Base-by-base conservation (phyloP, 2,329 filamentous ascomycete genomes). In the Sphaceloma murrayae region DNA sequence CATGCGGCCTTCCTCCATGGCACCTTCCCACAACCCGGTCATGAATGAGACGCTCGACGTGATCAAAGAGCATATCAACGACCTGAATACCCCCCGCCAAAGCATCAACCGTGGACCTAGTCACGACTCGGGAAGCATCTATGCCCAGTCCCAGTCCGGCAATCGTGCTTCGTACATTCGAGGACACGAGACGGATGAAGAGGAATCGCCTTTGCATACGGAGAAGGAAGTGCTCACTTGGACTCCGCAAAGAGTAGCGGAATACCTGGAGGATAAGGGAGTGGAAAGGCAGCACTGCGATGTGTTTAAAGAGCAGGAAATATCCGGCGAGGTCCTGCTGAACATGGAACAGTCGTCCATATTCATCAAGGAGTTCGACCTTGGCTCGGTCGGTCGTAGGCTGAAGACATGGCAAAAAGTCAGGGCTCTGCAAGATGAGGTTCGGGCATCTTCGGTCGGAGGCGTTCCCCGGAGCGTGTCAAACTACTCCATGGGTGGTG, bases 341-440 rank as follows among this genome's bases (percentile, higher is more conserved):
- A 85, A 85, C 43, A 94, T 96, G 85, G 87, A 95, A 55, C 89
- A 95, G 65, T 85, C 85, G 46, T 93, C 91, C 29, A 72, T 96
- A 11, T 94, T 95, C 60, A 81, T 96, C 68, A 94, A 94, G 59
- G 88, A 91, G 34, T 94, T 95, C 55, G 85, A 95, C 53, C 72
- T 96, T 52, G 89, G 89, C 13, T 85, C 88, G 2, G 88, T 96
- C 53, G 89, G 89, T 6, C 76, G 85, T 46, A 76, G 89, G 49
- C 66, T 96, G 49, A 93, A 93, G 62, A 94, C 88, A 2, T 96
- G 89, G 89, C 86, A 95, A 63, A 94, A 91, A 64, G 88, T 96
- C 62, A 94, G 94, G 63, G 71, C 78, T 3, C 73, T 96, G 51
- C 89, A 96, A 59, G 85, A 94, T 56, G 86, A 95, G 61, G 80